These are phyloP conservation scores for Silene conica DNA, from an alignment of 148 eudicot genomes.

Conservation along the genomic window DNA sequence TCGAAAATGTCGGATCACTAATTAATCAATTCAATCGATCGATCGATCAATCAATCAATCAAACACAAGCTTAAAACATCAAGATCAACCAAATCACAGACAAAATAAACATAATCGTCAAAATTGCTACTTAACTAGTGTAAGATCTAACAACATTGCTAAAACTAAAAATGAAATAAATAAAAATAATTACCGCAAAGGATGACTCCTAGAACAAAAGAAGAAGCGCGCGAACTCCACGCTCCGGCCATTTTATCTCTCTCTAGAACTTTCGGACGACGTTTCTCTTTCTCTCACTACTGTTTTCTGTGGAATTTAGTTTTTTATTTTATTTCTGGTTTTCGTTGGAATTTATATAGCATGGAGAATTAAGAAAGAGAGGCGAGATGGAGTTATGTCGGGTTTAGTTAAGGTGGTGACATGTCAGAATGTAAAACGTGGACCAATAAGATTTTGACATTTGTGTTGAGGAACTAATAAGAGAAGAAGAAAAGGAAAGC, in stretches of 20 bases:
- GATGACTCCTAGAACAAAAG: conserved; percentile 38
- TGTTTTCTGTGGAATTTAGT: background rate
- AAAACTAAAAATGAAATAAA: too few species aligned
- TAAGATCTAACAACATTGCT: conserved; percentile 3
- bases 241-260: conserved; percentile 36
- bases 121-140: background rate
- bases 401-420: background rate
- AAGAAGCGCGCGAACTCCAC: conserved; percentile 44
- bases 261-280: background rate
- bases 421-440: conserved; percentile 54
- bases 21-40: background rate
- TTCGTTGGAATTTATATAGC: conserved; percentile 1
- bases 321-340: background rate
- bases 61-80: background rate
- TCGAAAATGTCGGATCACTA: background rate
- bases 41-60: background rate
- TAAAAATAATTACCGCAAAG: conserved; percentile 41
- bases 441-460: conserved; percentile 37
- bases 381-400: background rate
- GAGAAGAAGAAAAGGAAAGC: background rate
- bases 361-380: background rate
- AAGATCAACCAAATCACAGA: too few species aligned
- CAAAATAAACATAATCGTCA: too few species aligned
- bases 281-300: conserved; percentile 3
- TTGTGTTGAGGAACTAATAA: background rate